Conservation (phyloP, 345 rosid genomes). For the Capsella bursapastoris region DNA sequence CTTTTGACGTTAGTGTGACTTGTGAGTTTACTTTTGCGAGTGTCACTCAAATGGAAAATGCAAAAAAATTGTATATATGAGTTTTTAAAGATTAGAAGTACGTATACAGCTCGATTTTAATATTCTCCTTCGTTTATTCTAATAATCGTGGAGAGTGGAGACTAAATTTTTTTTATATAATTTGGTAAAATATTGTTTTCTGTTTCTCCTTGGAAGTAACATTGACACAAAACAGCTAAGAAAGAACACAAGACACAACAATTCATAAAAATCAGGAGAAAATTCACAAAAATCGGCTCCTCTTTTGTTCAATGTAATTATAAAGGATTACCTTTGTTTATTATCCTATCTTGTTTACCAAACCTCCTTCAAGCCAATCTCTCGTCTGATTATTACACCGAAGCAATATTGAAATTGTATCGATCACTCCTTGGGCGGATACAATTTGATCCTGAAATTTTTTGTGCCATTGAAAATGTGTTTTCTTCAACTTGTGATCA, state of each 20-base stretch:
- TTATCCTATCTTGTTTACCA: slow-evolving; percentile 15
- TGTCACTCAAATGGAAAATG: neutral
- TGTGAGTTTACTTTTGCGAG: too few relatives aligned
- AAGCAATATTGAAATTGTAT: slow-evolving; percentile 32
- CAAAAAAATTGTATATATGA: too few relatives aligned
- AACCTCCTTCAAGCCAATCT: slow-evolving; percentile 36
- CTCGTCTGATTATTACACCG: slow-evolving; percentile 52
- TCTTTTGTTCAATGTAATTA: slow-evolving; percentile 18
- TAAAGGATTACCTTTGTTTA: neutral
- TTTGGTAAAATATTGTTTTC: neutral
- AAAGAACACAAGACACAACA: neutral
- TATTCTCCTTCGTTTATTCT: too few relatives aligned
- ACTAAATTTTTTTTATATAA: neutral
- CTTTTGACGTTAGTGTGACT: too few relatives aligned
- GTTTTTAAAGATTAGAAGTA: too few relatives aligned
- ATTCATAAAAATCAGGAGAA: neutral
- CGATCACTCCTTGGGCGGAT: slow-evolving; percentile 4
- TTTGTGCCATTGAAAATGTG: neutral
- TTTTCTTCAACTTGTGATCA: neutral
- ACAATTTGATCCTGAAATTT: neutral
- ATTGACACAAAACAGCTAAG: neutral
- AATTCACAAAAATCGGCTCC: neutral
- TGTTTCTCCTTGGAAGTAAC: slow-evolving; percentile 30
- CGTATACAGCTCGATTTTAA: too few relatives aligned
- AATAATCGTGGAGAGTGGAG: too few relatives aligned